Conservation (phyloP, 148 eudicot genomes). For the Rhododendron simsii region DNA sequence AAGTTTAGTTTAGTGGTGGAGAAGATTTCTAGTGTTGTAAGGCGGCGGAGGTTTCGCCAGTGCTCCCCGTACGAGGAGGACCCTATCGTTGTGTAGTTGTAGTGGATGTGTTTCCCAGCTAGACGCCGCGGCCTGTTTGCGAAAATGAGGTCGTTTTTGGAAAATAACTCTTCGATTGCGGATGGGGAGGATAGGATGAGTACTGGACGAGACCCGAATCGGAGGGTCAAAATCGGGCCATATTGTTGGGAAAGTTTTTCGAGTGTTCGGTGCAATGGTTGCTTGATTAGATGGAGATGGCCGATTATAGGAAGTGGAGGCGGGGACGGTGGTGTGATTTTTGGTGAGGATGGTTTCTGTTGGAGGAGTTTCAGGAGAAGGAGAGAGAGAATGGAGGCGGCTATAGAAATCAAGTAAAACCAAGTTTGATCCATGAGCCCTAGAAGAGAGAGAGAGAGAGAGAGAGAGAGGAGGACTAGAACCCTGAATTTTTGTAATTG, state of each 20-base stretch:
- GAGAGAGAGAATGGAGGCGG: neutral
- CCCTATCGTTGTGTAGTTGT: neutral
- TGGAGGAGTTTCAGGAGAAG: neutral
- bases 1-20: neutral
- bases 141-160: conserved; percentile 9
- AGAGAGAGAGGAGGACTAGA: too few relatives aligned
- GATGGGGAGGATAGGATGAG: conserved; percentile 14
- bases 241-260: neutral
- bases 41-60: neutral
- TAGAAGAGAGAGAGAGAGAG: too few relatives aligned
- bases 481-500: too few relatives aligned
- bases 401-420: neutral
- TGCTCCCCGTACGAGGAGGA: neutral
- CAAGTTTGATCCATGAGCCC: neutral
- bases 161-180: neutral
- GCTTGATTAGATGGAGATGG: conserved; percentile 12
- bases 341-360: neutral
- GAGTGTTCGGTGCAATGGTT: conserved; percentile 3
- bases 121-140: conserved; percentile 4
- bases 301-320: conserved; percentile 10
- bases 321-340: conserved; percentile 2
- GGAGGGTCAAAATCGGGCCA: neutral
- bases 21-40: neutral
- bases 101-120: neutral
- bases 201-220: neutral